Conservation (phyloP, 1,139 yeast genomes). For the Meyerozyma elateridarum region DNA sequence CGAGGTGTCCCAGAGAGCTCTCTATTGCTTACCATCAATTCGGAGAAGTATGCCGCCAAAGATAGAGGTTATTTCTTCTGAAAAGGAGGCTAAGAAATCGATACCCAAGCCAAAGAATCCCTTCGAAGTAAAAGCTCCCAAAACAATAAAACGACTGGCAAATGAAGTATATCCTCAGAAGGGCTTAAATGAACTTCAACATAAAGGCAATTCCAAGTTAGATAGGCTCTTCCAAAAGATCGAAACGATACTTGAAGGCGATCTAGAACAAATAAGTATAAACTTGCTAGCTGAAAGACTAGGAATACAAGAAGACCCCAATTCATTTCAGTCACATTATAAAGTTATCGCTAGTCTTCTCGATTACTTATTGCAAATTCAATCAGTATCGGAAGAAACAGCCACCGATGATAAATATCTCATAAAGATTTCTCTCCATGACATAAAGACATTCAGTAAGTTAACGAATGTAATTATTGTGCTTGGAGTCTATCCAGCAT, state of each 20-base stretch:
- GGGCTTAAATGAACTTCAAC: conserved; percentile 34
- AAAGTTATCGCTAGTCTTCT: conserved; percentile 25
- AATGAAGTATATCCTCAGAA: conserved; percentile 32
- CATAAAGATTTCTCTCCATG: conserved; percentile 75
- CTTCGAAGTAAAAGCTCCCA: conserved; percentile 22
- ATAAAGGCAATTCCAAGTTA: conserved; percentile 28
- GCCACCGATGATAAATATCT: conserved; percentile 30
- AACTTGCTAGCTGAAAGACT: conserved; percentile 11
- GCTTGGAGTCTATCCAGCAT: conserved; percentile 66
- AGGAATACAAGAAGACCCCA: conserved; percentile 7
- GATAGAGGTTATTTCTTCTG: conserved; percentile 1
- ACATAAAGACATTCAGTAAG: conserved; percentile 67
- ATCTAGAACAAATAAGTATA: conserved; percentile 22
- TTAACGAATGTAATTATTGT: conserved; percentile 60
- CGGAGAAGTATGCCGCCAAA: background rate
- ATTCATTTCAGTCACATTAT: conserved; percentile 14
- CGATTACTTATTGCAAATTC: conserved; percentile 32
- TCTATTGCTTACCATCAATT: background rate
- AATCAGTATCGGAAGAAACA: conserved; percentile 25
- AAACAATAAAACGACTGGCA: conserved; percentile 28
- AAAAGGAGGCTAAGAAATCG: conserved; percentile 6
- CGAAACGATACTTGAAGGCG: conserved; percentile 23
- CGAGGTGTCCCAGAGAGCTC: background rate
- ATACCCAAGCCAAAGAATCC: conserved; percentile 26
- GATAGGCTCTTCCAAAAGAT: conserved; percentile 32